Percentiles rank a stretch among this genome's conserved stretches.
These are phyloP conservation scores for Dictyostelium brefeldianum DNA, from an alignment of 78 protist species.

Conservation along the genomic window DNA sequence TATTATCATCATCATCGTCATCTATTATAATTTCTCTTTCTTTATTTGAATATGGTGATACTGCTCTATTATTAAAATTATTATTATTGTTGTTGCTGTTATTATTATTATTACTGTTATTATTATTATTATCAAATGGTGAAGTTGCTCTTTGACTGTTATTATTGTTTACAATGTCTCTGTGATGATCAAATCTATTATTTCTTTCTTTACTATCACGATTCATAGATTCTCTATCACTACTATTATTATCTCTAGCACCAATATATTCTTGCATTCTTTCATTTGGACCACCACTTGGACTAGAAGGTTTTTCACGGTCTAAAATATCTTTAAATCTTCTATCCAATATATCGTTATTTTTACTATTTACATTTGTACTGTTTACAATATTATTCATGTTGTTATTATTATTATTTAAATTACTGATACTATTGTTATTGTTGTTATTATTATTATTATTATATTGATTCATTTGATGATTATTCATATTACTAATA, in stretches of 20 bases:
- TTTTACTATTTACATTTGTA: slow-evolving; percentile 18
- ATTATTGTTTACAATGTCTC: not conserved
- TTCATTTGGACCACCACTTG: not conserved
- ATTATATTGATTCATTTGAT: not conserved
- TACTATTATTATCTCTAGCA: not conserved
- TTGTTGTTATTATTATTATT: not conserved
- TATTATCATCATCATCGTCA: not conserved
- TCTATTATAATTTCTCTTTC: not conserved
- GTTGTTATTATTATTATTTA: not conserved
- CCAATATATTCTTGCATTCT: not conserved
- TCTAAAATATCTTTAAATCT: slow-evolving; percentile 13
- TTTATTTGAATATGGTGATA: not conserved
- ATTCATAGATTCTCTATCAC: not conserved
- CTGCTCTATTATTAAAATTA: not conserved
- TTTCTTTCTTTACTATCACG: not conserved
- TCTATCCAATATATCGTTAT: slow-evolving; percentile 15
- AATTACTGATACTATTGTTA: not conserved
- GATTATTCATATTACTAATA: not conserved
- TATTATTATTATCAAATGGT: not conserved
- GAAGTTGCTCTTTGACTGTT: not conserved
- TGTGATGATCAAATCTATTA: not conserved
- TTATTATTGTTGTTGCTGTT: slow-evolving; percentile 18
- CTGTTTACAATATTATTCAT: not conserved
- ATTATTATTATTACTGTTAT: not conserved
- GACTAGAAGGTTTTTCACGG: not conserved